These are phyloP conservation scores for Trichoderma virens DNA, from an alignment of 495 filamentous ascomycete genomes.

Conservation along the genomic window DNA sequence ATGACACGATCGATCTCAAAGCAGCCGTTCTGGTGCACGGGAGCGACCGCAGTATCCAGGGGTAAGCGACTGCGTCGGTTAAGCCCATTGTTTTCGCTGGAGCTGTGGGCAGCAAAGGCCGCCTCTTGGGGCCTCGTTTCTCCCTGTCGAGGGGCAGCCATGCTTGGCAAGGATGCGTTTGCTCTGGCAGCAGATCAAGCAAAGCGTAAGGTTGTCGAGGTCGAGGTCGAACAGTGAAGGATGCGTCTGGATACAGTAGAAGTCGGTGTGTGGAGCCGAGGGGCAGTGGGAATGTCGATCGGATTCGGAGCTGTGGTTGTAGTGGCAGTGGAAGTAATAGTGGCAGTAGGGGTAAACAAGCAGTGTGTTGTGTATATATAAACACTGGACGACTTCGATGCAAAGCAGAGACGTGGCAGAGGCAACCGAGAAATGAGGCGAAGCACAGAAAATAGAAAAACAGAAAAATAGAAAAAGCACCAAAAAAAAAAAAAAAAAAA, in stretches of 20 bases:
- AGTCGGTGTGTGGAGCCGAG: conserved; percentile 3
- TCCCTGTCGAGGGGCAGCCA: conserved; percentile 5
- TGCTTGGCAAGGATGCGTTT: neutral
- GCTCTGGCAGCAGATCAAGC: neutral
- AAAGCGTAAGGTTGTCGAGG: neutral
- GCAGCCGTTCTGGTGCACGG: conserved; percentile 89
- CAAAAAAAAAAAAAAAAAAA: neutral
- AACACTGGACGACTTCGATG: neutral
- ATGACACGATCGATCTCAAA: conserved; percentile 92
- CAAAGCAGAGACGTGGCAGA: neutral
- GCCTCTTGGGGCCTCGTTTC: neutral
- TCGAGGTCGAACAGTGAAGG: neutral
- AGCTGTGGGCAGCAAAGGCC: neutral
- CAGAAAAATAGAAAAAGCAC: no score
- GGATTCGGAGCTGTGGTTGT: neutral
- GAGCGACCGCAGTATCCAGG: conserved; percentile 24
- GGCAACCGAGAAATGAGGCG: neutral
- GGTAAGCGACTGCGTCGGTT: conserved; percentile 5
- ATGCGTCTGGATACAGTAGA: conserved; percentile 1
- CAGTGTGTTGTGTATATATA: neutral
- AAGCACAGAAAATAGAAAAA: neutral
- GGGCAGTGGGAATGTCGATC: conserved; percentile 6
- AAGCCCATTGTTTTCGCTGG: neutral
- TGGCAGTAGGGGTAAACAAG: neutral
- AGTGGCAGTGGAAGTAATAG: no score